Percentiles rank a stretch among this genome's conserved stretches.
Conservation (phyloP, 2,329 filamentous ascomycete species). For the Fusarium heterosporum region DNA sequence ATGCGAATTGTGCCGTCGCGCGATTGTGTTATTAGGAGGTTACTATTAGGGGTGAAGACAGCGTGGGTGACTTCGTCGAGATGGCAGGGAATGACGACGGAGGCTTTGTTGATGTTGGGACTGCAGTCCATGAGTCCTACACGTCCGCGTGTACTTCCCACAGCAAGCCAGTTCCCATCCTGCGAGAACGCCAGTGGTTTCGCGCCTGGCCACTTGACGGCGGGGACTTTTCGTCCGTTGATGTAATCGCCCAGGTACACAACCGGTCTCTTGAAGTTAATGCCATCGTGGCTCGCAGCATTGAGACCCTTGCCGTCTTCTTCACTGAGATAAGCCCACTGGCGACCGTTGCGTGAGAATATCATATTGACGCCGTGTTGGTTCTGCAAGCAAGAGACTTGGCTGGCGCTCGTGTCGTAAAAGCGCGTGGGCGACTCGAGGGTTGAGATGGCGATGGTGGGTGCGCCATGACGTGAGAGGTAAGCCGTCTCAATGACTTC, state of each 20-base stretch:
- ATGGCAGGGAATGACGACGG: constrained; percentile 40
- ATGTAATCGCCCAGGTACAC: constrained; percentile 44
- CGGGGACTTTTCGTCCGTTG: constrained; percentile 34
- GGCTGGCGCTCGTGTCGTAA: constrained; percentile 41
- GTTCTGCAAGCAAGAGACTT: constrained; percentile 35
- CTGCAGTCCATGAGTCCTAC: constrained; percentile 42
- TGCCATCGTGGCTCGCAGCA: constrained; percentile 37
- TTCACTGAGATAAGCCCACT: constrained; percentile 46
- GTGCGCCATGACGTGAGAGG: constrained; percentile 32
- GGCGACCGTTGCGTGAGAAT: constrained; percentile 36
- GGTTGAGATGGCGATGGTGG: constrained; percentile 42
- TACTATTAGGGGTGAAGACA: constrained; percentile 45
- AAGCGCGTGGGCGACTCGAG: constrained; percentile 45
- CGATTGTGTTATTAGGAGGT: constrained; percentile 42
- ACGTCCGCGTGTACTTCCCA: constrained; percentile 38
- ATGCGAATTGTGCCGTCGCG: constrained; percentile 48
- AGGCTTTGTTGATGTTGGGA: constrained; percentile 26
- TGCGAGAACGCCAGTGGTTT: constrained; percentile 44
- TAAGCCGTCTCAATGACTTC: constrained; percentile 43
- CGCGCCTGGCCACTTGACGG: constrained; percentile 39
- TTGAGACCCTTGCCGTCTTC: constrained; percentile 42
- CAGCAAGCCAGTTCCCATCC: constrained; percentile 42
- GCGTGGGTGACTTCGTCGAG: constrained; percentile 45
- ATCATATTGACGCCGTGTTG: constrained; percentile 45
- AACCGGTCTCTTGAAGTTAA: constrained; percentile 40